Conservation (phyloP, 78 protist species). For the Dictyostelium capitatum region DNA sequence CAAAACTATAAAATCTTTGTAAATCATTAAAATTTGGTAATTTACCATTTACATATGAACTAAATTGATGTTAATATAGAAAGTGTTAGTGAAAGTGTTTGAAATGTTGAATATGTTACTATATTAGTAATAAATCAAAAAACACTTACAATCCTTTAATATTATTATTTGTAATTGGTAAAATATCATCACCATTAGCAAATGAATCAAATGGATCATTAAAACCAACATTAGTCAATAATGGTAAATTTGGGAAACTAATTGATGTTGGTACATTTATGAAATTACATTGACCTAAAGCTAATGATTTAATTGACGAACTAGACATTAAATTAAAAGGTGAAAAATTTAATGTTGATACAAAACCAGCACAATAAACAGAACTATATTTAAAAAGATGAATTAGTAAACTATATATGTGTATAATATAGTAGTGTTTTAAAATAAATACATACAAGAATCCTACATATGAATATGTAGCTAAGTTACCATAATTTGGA, state of each 20-base stretch:
- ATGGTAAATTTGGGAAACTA: background rate
- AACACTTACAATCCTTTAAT: background rate
- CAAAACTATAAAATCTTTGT: background rate
- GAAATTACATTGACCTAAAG: background rate
- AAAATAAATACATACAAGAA: background rate
- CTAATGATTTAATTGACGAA: background rate
- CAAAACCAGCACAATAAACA: background rate
- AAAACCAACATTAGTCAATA: background rate
- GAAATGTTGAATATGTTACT: no score
- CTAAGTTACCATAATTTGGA: background rate
- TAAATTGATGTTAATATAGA: no score
- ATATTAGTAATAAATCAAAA: no score
- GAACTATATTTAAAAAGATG: background rate
- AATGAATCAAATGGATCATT: no score
- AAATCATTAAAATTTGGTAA: background rate
- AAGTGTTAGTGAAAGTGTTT: no score
- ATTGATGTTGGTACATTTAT: background rate
- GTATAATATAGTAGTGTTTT: no score
- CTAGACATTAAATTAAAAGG: background rate
- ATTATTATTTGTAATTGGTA: background rate
- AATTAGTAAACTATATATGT: background rate
- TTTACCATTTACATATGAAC: background rate
- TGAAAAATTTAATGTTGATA: background rate
- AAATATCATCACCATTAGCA: background rate
- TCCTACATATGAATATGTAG: background rate